Evolutionary conservation across 2,329 filamentous ascomycete species (phyloP).

Genomic region (Talaromyces sp.): DNA sequence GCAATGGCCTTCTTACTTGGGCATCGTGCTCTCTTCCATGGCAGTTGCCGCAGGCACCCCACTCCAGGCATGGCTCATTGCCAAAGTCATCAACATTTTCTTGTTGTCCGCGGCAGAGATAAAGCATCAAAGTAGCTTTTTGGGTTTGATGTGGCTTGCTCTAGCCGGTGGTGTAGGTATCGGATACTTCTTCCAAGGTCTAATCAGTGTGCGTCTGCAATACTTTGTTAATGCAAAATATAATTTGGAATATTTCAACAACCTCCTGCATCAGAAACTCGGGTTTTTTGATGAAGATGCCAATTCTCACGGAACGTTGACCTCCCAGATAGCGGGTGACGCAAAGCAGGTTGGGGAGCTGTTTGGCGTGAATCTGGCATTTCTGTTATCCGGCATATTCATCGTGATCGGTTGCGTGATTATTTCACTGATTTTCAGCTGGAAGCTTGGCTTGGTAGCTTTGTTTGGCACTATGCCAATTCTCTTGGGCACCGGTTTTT

Average conservation of each 20-base stretch:
- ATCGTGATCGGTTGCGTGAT: constrained; percentile 63
- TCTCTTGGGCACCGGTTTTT: constrained; percentile 51
- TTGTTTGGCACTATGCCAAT: constrained; percentile 59
- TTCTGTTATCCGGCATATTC: constrained; percentile 63
- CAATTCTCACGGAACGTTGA: constrained; percentile 51
- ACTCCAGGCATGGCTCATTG: constrained; percentile 14
- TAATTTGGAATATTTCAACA: constrained; percentile 43
- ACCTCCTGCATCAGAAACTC: constrained; percentile 45
- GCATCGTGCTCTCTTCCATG: background rate
- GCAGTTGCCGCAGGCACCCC: constrained; percentile 10
- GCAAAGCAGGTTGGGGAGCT: constrained; percentile 53
- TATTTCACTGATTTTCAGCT: constrained; percentile 70
- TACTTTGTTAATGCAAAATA: constrained; percentile 10
- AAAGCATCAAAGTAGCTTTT: background rate
- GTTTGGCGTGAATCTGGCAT: constrained; percentile 47
- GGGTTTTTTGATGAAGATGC: constrained; percentile 46
- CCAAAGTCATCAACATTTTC: constrained; percentile 10
- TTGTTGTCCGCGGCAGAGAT: background rate
- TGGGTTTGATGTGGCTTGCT: constrained; percentile 12
- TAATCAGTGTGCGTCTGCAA: constrained; percentile 7
- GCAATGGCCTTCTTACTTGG: constrained; percentile 31
- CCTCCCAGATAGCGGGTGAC: constrained; percentile 49
- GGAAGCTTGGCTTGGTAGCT: constrained; percentile 71
- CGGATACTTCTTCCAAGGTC: constrained; percentile 8
- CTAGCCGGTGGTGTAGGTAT: constrained; percentile 12